Base-by-base conservation (phyloP, 2,329 filamentous ascomycete species). In the Metarhizium guizhouense region DNA sequence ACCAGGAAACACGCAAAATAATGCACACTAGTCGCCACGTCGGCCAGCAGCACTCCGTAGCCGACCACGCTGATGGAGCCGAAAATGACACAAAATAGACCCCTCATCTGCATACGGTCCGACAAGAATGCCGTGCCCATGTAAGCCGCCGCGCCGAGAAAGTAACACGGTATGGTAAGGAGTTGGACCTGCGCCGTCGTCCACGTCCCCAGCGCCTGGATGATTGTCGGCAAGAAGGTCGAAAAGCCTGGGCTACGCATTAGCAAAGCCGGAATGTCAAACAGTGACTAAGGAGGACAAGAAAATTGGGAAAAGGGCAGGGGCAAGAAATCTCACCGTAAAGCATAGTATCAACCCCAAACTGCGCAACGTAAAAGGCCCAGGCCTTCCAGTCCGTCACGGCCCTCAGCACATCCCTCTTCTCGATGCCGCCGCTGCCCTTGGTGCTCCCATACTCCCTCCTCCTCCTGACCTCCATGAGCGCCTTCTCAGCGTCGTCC, bases 1-100 rank as follows among this genome's bases (percentile, higher is more conserved):
- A 91, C 81, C n/a, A 93, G 72, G 67, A 91, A 87, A 58, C 87
- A 90, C 60, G 72, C 88, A 60, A 88, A 87, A 63, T 90, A 92
- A 61, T 87, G 85, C 6, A 84, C 86, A 0, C 81, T 83, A 0
- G 80, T 74, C 1, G 80, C 69, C 2, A 77, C 73, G 51, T 84
- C 73, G 1, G 84, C 80, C 47, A 91, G 76, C 56, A 91, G 65
- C 36, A 91, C 74, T 0, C 77, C 85, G 56, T 91, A 90, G 0
- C 87, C 87, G 2, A 87, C 65, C 16, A 88, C 80, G 42, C 83
- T 85, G 40, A 90, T 71, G 1, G 73, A 61, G 7, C 81, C 83
- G 61, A 88, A 86, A 11, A 81, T 65, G 34, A 87, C 78, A 29
- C 79, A 79, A 60, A 86, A 88, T 0, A 88, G 60, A 0, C 80